A percentile compares a stretch with the other conserved stretches of the same genome.
Evolutionary conservation across 2,329 filamentous ascomycete genomes (phyloP).

Genomic region (Fusarium sp.): DNA sequence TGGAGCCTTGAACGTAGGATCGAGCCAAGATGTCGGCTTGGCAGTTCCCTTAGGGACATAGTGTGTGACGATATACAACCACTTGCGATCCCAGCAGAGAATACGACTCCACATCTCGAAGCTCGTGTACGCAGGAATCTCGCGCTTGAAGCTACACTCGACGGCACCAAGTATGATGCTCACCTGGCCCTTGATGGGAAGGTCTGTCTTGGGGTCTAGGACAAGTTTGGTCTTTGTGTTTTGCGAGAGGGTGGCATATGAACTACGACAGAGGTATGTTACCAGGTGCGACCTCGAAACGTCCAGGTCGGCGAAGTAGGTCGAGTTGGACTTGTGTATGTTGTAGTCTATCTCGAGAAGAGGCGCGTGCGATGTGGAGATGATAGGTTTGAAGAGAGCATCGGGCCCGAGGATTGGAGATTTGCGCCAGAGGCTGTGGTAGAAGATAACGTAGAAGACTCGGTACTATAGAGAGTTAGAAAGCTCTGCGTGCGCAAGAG

Average conservation of each 20-base stretch:
- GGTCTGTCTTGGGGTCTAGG: slow-evolving; percentile 60
- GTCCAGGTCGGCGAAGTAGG: slow-evolving; percentile 90
- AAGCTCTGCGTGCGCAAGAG: neutral
- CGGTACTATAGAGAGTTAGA: slow-evolving; percentile 61
- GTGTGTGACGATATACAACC: slow-evolving; percentile 81
- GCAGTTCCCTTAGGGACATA: slow-evolving; percentile 75
- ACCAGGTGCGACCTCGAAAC: slow-evolving; percentile 85
- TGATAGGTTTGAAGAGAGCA: slow-evolving; percentile 79
- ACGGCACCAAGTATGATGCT: slow-evolving; percentile 79
- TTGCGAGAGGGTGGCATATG: slow-evolving; percentile 64
- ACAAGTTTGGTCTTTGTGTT: slow-evolving; percentile 67
- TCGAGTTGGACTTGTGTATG: slow-evolving; percentile 84
- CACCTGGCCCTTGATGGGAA: slow-evolving; percentile 66
- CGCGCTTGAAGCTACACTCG: slow-evolving; percentile 78
- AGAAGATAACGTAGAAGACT: slow-evolving; percentile 68
- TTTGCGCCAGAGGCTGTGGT: slow-evolving; percentile 65
- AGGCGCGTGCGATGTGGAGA: slow-evolving; percentile 75
- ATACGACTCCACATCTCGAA: slow-evolving; percentile 82
- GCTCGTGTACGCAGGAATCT: slow-evolving; percentile 76
- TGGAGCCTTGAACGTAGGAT: slow-evolving; percentile 59
- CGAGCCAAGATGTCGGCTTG: slow-evolving; percentile 66
- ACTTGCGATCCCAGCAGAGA: slow-evolving; percentile 83
- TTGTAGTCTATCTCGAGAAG: slow-evolving; percentile 89
- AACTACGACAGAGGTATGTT: slow-evolving; percentile 73
- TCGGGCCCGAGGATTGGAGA: slow-evolving; percentile 66